These are phyloP conservation scores for Orbilia oligospora DNA, from an alignment of 2,329 filamentous ascomycete genomes.

Conservation along the genomic window DNA sequence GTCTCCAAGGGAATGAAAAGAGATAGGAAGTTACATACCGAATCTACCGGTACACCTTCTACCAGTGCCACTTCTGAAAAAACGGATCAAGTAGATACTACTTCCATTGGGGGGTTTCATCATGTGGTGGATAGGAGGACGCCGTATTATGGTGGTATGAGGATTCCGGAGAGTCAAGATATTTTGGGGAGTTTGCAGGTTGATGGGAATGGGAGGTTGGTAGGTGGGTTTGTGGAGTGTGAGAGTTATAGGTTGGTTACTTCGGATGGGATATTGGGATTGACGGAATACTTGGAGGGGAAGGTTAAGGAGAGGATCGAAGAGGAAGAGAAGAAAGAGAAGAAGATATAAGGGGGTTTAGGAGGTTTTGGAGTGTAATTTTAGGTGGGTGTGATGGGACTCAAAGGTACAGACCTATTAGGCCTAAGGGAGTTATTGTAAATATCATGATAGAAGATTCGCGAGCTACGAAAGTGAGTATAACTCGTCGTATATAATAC, in stretches of 20 bases:
- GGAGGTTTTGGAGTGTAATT: no score
- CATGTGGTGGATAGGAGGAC: conserved; percentile 77
- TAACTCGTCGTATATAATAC: neutral
- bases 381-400: neutral
- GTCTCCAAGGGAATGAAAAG: conserved; percentile 60
- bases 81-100: conserved; percentile 65
- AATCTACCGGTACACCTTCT: conserved; percentile 22
- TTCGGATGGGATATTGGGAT: conserved; percentile 75
- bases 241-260: conserved; percentile 77
- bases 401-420: no score
- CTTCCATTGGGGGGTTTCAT: conserved; percentile 73
- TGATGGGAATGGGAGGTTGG: conserved; percentile 72
- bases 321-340: conserved; percentile 69
- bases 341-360: neutral
- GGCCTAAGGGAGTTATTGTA: neutral
- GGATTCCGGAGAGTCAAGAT: conserved; percentile 79
- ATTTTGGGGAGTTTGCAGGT: conserved; percentile 79
- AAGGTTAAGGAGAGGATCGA: conserved; percentile 72
- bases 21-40: conserved; percentile 41
- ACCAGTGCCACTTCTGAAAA: conserved; percentile 4
- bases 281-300: conserved; percentile 72
- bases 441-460: no score
- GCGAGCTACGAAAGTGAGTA: neutral
- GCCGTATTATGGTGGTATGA: conserved; percentile 74
- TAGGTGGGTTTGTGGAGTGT: conserved; percentile 67